These are phyloP conservation scores for Aspergillus sergii DNA, from an alignment of 2,329 filamentous ascomycete species.

Conservation along the genomic window DNA sequence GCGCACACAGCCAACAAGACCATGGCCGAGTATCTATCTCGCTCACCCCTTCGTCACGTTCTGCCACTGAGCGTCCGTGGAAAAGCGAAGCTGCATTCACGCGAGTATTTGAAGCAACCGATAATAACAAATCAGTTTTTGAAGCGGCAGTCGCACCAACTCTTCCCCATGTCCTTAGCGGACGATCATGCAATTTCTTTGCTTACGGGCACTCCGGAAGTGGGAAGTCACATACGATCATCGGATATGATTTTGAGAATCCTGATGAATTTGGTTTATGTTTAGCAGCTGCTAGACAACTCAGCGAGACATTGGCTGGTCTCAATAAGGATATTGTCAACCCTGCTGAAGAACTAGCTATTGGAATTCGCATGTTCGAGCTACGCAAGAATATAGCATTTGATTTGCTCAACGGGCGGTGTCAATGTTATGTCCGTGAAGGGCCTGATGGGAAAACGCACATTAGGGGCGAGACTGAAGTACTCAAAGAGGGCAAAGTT, in stretches of 20 bases:
- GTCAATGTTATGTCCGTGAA: constrained; percentile 45
- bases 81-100: constrained; percentile 28
- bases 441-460: constrained; percentile 44
- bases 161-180: constrained; percentile 37
- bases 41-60: not conserved
- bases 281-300: constrained; percentile 36
- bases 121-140: constrained; percentile 33
- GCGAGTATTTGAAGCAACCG: constrained; percentile 22
- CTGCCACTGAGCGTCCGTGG: constrained; percentile 21
- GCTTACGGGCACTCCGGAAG: constrained; percentile 49
- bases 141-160: constrained; percentile 36
- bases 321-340: constrained; percentile 24
- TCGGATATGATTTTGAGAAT: constrained; percentile 47
- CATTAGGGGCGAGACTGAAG: constrained; percentile 48
- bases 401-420: constrained; percentile 45
- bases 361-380: constrained; percentile 47
- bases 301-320: constrained; percentile 29
- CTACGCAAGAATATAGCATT: constrained; percentile 46
- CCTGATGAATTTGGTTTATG: constrained; percentile 40
- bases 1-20: not conserved
- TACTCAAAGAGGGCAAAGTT: constrained; percentile 44
- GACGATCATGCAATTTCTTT: constrained; percentile 46
- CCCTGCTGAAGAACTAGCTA: constrained; percentile 27
- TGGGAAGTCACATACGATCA: constrained; percentile 47
- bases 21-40: not conserved